These are phyloP conservation scores for Chalciporus piperatoides DNA, from an alignment of 1,284 basidiomycete species.

Conservation along the genomic window DNA sequence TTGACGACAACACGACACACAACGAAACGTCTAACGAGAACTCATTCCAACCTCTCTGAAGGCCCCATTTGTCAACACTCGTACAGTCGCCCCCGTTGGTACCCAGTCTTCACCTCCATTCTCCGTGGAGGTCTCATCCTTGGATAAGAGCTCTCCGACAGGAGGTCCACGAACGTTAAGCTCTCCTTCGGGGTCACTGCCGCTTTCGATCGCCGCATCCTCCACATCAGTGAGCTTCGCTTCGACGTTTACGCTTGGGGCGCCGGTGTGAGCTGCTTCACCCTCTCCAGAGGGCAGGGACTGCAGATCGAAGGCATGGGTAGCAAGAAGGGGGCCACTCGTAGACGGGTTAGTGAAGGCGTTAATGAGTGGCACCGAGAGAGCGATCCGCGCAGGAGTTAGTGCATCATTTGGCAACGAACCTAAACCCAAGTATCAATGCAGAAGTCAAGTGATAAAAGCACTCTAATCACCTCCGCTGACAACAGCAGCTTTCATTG, in stretches of 20 bases:
- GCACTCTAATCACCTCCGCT: slow-evolving; percentile 51
- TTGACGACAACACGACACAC: background rate
- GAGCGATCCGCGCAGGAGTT: slow-evolving; percentile 59
- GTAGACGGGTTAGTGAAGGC: slow-evolving; percentile 56
- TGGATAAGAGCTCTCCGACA: slow-evolving; percentile 49
- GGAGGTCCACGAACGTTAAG: slow-evolving; percentile 49
- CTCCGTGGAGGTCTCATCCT: slow-evolving; percentile 34
- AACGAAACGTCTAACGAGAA: slow-evolving; percentile 4
- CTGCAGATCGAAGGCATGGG: slow-evolving; percentile 73
- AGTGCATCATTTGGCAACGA: slow-evolving; percentile 39
- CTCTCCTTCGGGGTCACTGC: slow-evolving; percentile 52
- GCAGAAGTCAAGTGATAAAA: slow-evolving; percentile 5
- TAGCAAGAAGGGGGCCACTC: slow-evolving; percentile 66
- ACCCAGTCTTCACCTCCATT: slow-evolving; percentile 46
- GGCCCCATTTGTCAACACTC: slow-evolving; percentile 59
- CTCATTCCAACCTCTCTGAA: slow-evolving; percentile 41
- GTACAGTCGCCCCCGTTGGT: slow-evolving; percentile 42
- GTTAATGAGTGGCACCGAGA: slow-evolving; percentile 69
- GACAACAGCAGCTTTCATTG: slow-evolving; percentile 58
- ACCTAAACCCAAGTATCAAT: slow-evolving; percentile 30
- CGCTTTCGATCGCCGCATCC: slow-evolving; percentile 58
- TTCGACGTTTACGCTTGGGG: slow-evolving; percentile 72
- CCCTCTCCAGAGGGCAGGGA: slow-evolving; percentile 45
- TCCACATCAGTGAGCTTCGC: slow-evolving; percentile 63
- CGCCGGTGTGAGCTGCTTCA: slow-evolving; percentile 57